Conservation (phyloP, 768 basidiomycete species). For the Thelephora aurantiotincta region DNA sequence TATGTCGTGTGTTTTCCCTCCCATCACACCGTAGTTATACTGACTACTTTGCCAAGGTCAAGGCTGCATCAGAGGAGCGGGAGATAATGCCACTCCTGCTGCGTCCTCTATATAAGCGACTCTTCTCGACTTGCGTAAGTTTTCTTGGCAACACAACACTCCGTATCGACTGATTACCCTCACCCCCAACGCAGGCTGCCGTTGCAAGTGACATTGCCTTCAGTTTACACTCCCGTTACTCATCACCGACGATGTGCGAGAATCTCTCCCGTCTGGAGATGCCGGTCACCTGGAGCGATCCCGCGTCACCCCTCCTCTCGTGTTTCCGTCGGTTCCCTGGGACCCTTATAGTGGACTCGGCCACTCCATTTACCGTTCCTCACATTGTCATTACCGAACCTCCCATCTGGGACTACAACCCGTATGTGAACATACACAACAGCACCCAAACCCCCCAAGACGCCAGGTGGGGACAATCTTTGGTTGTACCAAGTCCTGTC, state of each 20-base stretch:
- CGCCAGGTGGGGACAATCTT: slow-evolving; percentile 4
- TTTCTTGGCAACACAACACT: slow-evolving; percentile 4
- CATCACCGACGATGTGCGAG: slow-evolving; percentile 9
- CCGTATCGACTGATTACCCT: slow-evolving; percentile 17
- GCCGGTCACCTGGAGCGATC: slow-evolving; percentile 35
- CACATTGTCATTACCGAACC: slow-evolving; percentile 13
- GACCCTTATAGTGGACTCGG: slow-evolving; percentile 28
- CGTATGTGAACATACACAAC: slow-evolving; percentile 4
- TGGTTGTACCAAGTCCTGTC: slow-evolving; percentile 6
- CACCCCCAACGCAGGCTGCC: slow-evolving; percentile 24
- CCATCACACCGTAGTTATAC: not conserved
- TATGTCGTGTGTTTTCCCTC: not conserved
- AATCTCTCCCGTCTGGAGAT: slow-evolving; percentile 21
- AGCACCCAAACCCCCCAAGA: slow-evolving; percentile 7
- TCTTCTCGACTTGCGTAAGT: slow-evolving; percentile 5
- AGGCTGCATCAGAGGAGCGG: slow-evolving; percentile 6
- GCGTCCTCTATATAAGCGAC: slow-evolving; percentile 2
- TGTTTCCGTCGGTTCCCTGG: slow-evolving; percentile 14
- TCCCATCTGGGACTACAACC: slow-evolving; percentile 2
- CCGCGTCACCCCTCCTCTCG: slow-evolving; percentile 27
- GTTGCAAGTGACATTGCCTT: slow-evolving; percentile 24
- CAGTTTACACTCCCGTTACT: slow-evolving; percentile 26
- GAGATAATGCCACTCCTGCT: slow-evolving; percentile 4
- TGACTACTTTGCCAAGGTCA: slow-evolving; percentile 5
- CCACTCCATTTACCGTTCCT: slow-evolving; percentile 16